Base-by-base conservation (phyloP, 2,329 filamentous ascomycete genomes). In the Trichoderma gracile region DNA sequence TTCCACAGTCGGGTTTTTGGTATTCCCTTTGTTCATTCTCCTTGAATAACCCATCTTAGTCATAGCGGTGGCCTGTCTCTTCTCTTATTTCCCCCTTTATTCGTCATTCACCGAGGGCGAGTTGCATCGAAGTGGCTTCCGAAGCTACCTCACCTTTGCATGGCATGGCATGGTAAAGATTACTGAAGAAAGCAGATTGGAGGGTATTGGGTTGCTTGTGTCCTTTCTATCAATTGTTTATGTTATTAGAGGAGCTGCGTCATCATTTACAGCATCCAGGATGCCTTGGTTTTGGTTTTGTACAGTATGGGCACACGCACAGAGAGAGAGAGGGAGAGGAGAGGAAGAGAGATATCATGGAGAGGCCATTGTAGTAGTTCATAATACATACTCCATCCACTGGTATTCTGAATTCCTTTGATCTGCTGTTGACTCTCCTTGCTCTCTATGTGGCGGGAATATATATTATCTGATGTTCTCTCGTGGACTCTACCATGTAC, bases 21-120 rank as follows among this genome's bases (percentile, higher is more conserved):
- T 40, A 54, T 49, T 61, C 42, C 33, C 10, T 49, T 40, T 50
- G 45, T 40, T 50, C 21, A 27, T 30, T 12, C 25, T 47, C 52
- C 52, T 61, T 61, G 54, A 57, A 57, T 59, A 59, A 47, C 25
- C 8, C 17, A 45, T 46, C 46, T 38, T 58, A 47, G 55, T 40
- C 52, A 38, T 58, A 30, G 49, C 49, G 27, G 53, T 45, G 49
- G 5, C 33, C 42, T 42, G 54, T 42, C 38, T 65, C 38, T 47
- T 62, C 5, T 62, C 5, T 30, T 10, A 27, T 6, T 57, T 23
- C 50, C 30, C 57, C 50, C 46, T 47, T 62, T 62, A 49, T 62
- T 53, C 27, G 45, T 33, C 23, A 40, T 40, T 62, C 19, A n/a
- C 21, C 12, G 19, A 30, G n/a, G 40, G 25, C 40, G 9, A 46